Evolutionary conservation across 768 basidiomycete genomes (phyloP).

Genomic region (Epithele typhae): DNA sequence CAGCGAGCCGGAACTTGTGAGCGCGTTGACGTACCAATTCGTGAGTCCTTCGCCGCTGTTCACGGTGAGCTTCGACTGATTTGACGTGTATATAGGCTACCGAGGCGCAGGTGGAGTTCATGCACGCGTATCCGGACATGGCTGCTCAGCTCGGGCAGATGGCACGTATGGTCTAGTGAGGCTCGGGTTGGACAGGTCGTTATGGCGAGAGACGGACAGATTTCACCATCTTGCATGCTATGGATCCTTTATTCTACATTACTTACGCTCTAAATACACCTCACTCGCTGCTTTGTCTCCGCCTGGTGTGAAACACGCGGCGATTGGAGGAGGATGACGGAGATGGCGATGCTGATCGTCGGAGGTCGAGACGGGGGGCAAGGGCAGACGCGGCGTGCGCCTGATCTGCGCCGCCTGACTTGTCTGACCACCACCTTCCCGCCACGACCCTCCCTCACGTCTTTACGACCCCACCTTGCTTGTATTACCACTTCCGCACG

Average conservation of each 20-base stretch:
- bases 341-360: not conserved
- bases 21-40: conserved; percentile 74
- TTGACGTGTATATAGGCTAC: conserved; percentile 68
- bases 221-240: not conserved
- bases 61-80: not conserved
- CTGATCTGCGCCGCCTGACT: conserved; percentile 1
- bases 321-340: no score
- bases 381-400: not conserved
- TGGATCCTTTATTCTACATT: conserved; percentile 12
- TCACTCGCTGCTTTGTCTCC: conserved; percentile 5
- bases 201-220: not conserved
- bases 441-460: not conserved
- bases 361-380: not conserved
- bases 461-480: not conserved
- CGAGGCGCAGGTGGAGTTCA: conserved; percentile 76
- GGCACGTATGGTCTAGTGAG: conserved; percentile 33
- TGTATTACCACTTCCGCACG: not conserved
- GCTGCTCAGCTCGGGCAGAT: conserved; percentile 60
- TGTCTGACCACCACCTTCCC: conserved; percentile 10
- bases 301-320: no score
- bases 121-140: conserved; percentile 79
- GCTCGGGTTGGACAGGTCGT: not conserved
- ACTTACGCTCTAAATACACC: conserved; percentile 9
- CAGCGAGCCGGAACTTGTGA: conserved; percentile 84
- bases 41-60: conserved; percentile 39